phyloP scores from a whole-genome alignment of 177 flowering plant genomes.

The Vitis hybrid region DNA sequence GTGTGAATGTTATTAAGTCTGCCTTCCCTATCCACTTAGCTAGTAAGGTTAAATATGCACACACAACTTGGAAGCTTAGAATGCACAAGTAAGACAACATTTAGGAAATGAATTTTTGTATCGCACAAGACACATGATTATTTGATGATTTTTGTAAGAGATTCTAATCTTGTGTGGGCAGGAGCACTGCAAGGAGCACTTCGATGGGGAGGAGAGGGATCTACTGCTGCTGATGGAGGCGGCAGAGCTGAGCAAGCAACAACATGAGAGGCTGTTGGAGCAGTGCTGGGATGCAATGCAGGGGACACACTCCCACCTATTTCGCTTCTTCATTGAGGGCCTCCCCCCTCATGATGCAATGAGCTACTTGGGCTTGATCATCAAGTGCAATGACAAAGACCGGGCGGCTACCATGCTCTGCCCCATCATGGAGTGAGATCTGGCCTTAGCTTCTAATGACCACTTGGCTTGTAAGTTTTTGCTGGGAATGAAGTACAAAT shows the following conservation, averaged over 20 bases:
- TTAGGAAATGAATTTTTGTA: too few relatives aligned
- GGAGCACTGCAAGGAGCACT: conserved; percentile 57
- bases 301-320: conserved; percentile 57
- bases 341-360: conserved; percentile 60
- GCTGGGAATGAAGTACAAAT: too few relatives aligned
- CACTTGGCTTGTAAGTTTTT: too few relatives aligned
- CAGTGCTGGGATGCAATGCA: conserved; percentile 60
- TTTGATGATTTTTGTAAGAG: background rate
- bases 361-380: conserved; percentile 53
- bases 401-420: conserved; percentile 21
- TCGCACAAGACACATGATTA: too few relatives aligned
- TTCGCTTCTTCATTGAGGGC: conserved; percentile 58
- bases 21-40: too few relatives aligned
- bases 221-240: conserved; percentile 65
- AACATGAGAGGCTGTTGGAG: conserved; percentile 36
- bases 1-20: too few relatives aligned
- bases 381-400: conserved; percentile 26
- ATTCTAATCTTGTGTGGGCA: conserved; percentile 14
- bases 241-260: conserved; percentile 38
- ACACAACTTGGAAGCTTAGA: too few relatives aligned
- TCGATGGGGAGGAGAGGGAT: conserved; percentile 66
- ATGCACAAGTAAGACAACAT: too few relatives aligned
- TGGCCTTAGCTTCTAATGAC: too few relatives aligned
- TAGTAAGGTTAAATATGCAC: too few relatives aligned
- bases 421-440: conserved; percentile 10